phyloP scores from a whole-genome alignment of 2,329 filamentous ascomycete species.

The Fusarium newnesense region DNA sequence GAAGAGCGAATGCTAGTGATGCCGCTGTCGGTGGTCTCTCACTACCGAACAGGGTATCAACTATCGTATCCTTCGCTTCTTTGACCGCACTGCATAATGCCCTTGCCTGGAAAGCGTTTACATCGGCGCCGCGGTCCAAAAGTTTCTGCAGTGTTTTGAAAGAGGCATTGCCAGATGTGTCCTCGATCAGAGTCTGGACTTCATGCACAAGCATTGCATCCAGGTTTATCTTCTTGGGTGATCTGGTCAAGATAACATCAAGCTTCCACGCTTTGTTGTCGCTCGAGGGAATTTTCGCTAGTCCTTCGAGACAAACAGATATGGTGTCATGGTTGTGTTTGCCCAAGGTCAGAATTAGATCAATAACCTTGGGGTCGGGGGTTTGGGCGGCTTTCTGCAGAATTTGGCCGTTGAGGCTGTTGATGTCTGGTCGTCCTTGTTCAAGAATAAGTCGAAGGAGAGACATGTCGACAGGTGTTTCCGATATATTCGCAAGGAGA shows the following conservation, averaged over 20 bases:
- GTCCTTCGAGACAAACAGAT: slow-evolving; percentile 53
- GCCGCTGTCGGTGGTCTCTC: slow-evolving; percentile 50
- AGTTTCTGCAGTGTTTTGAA: slow-evolving; percentile 59
- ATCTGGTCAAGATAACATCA: slow-evolving; percentile 56
- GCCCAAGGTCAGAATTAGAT: slow-evolving; percentile 58
- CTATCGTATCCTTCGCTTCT: slow-evolving; percentile 56
- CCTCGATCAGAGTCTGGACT: slow-evolving; percentile 57
- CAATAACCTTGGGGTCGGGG: slow-evolving; percentile 60
- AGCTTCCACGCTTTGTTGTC: slow-evolving; percentile 62
- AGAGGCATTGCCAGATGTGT: slow-evolving; percentile 50
- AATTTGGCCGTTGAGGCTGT: slow-evolving; percentile 57
- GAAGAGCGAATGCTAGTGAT: slow-evolving; percentile 61
- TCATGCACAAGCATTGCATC: slow-evolving; percentile 61
- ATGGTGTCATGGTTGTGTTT: slow-evolving; percentile 58
- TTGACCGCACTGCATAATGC: slow-evolving; percentile 63
- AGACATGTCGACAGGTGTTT: slow-evolving; percentile 60
- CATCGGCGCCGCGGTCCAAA: slow-evolving; percentile 62
- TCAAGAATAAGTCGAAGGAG: slow-evolving; percentile 61
- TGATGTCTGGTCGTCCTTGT: slow-evolving; percentile 64
- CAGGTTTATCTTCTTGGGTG: slow-evolving; percentile 56
- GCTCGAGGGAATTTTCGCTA: slow-evolving; percentile 57
- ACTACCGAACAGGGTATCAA: slow-evolving; percentile 59
- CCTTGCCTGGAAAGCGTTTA: slow-evolving; percentile 63
- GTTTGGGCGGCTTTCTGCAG: slow-evolving; percentile 55
- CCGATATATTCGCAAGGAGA: slow-evolving; percentile 54